Conservation (phyloP, 1,139 yeast species). For the Nakaseomyces bracarensis region DNA sequence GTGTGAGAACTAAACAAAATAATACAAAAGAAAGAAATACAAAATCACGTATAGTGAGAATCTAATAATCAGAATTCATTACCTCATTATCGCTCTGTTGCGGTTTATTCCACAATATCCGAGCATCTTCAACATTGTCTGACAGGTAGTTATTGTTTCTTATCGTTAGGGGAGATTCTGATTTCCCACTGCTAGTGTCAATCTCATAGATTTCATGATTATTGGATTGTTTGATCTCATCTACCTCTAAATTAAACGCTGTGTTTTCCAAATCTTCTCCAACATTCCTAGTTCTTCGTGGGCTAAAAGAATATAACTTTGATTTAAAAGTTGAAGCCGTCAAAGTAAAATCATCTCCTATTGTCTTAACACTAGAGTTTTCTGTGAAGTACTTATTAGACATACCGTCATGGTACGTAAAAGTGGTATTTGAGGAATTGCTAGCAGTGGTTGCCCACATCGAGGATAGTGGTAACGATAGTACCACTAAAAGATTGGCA, state of each 20-base stretch:
- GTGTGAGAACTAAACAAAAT: too few species aligned
- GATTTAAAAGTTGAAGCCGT: slow-evolving; percentile 1
- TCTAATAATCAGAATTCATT: too few species aligned
- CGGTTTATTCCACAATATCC: background rate
- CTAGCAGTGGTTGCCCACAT: slow-evolving; percentile 77
- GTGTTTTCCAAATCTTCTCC: background rate
- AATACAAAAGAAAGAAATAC: too few species aligned
- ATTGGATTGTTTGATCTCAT: background rate
- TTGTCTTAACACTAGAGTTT: background rate
- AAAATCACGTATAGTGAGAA: background rate
- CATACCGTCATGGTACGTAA: slow-evolving; percentile 4
- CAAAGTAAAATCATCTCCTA: slow-evolving; percentile 7
- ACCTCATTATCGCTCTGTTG: background rate
- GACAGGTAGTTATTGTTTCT: background rate
- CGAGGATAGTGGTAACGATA: slow-evolving; percentile 73
- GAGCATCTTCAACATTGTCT: background rate
- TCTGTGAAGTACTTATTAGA: slow-evolving; percentile 2
- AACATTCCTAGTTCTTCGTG: background rate
- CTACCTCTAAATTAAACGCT: background rate
- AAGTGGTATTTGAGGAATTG: slow-evolving; percentile 34
- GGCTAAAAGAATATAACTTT: background rate
- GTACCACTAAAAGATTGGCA: slow-evolving; percentile 42
- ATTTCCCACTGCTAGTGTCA: background rate
- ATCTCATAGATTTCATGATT: background rate
- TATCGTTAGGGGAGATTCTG: background rate